Evolutionary conservation across 352 stramenopile genomes (phyloP), one percentile per base, ranked within the genome.

Genomic region (Globisporangium solare): DNA sequence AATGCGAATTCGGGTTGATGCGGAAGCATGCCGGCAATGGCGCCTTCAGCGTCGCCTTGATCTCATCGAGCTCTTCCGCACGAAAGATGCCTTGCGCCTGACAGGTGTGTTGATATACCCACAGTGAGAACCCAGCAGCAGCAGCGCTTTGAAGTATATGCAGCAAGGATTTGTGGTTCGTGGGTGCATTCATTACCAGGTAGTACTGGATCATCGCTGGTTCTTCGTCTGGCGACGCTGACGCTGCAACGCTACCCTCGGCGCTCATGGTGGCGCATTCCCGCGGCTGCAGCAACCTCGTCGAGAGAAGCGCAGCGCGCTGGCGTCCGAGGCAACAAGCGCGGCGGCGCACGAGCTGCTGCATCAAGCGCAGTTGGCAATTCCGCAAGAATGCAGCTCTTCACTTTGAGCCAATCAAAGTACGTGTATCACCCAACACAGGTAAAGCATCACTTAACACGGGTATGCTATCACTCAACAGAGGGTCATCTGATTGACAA

Each of bases 1-100:
- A 58, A 15, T 50, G 47, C 0, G 62, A 40, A 47, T 74, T 84
- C 15, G 78, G 74, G 40, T 86, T 91, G 32, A 91, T 67, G 21
- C 80, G 72, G 52, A 91, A 91, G 67, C 80, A 91, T 37, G 79
- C 75, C 11, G 80, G 80, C 51, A 91, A 66, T 37, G 78, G 74
- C 47, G 67, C 67, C 21, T 80, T 54, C 20, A 91, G 67, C 17
- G 76, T 86, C 18, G 58, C 57, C 42, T 73, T 70, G 63, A 86
- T 79, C 14, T 63, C 49, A 11, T 60, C 65, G 47, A 76, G 61
- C 51, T 86, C 64, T 8, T 79, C 71, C 0, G 48, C 47, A 6
- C 35, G 58, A 56, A 91, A 88, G 20, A 91, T 64, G 17, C 80
- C 74, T 80, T 91, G 80, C 6, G 47, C 66, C 76, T 89, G 50